These are phyloP conservation scores for Cladophialophora yegresii DNA, from an alignment of 2,329 filamentous ascomycete genomes.

Conservation along the genomic window DNA sequence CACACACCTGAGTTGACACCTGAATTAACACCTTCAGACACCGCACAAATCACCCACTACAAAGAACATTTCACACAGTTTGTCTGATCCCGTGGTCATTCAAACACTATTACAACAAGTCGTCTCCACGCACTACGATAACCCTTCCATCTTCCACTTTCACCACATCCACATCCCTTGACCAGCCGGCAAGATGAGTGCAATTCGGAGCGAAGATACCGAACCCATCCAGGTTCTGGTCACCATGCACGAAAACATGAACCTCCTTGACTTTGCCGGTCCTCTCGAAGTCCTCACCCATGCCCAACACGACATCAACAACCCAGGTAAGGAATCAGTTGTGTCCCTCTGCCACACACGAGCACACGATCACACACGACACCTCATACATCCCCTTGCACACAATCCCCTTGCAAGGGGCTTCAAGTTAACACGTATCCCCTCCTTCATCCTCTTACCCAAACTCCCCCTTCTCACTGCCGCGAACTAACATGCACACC, in stretches of 20 bases:
- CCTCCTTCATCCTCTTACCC: too few species aligned
- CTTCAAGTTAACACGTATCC: too few species aligned
- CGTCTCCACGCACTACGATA: background rate
- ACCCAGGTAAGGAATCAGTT: constrained; percentile 48
- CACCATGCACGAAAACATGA: constrained; percentile 58
- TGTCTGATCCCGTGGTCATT: background rate
- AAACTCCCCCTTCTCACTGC: background rate
- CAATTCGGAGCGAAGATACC: constrained; percentile 46
- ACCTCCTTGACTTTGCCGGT: constrained; percentile 59
- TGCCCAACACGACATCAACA: constrained; percentile 57
- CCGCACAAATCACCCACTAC: background rate
- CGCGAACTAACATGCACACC: constrained; percentile 35
- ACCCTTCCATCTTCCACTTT: background rate
- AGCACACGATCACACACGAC: constrained; percentile 17
- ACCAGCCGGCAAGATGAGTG: constrained; percentile 49
- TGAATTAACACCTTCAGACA: background rate
- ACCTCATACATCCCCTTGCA: constrained; percentile 42
- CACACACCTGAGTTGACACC: background rate
- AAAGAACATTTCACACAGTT: background rate
- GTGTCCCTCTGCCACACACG: constrained; percentile 30
- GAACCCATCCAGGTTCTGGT: constrained; percentile 62
- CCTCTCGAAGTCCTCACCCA: constrained; percentile 60
- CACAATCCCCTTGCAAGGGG: too few species aligned
- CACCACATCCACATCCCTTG: background rate
- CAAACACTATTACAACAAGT: background rate